Percentiles rank a stretch among this genome's conserved stretches.
These are phyloP conservation scores for Melanopsichium pennsylvanicum DNA, from an alignment of 1,284 basidiomycete species.

Conservation along the genomic window DNA sequence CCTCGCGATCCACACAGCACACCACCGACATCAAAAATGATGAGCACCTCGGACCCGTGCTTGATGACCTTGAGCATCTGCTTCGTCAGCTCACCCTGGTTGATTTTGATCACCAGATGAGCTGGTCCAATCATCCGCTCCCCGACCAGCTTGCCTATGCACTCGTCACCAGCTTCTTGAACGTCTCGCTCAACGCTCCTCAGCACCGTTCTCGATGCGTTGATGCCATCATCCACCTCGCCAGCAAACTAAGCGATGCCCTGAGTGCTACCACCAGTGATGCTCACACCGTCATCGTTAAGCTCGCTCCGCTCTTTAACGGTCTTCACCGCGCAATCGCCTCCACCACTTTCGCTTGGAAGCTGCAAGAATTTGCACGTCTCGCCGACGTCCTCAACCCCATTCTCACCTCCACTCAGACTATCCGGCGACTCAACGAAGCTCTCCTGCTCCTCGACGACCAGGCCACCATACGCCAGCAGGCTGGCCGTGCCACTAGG, in stretches of 20 bases:
- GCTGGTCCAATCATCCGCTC: conserved; percentile 51
- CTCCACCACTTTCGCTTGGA: conserved; percentile 79
- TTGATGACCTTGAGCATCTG: conserved; percentile 49
- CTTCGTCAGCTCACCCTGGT: conserved; percentile 38
- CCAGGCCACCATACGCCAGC: conserved; percentile 68
- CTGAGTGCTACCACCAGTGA: conserved; percentile 68
- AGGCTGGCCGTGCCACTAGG: conserved; percentile 48
- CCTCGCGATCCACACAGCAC: conserved; percentile 48
- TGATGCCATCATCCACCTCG: conserved; percentile 43
- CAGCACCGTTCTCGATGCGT: conserved; percentile 71
- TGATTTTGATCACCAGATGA: conserved; percentile 53
- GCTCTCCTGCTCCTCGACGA: conserved; percentile 68
- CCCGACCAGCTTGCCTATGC: conserved; percentile 61
- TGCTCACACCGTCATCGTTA: conserved; percentile 75
- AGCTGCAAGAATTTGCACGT: conserved; percentile 73
- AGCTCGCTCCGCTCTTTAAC: conserved; percentile 79
- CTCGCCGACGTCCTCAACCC: conserved; percentile 72
- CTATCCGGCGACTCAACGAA: conserved; percentile 68
- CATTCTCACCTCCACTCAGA: conserved; percentile 73
- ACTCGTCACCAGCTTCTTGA: conserved; percentile 69
- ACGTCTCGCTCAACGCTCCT: conserved; percentile 72
- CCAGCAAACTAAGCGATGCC: conserved; percentile 23
- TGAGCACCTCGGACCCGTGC: conserved; percentile 54
- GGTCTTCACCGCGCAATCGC: conserved; percentile 85
- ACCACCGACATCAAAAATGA: conserved; percentile 45